These are phyloP conservation scores for Epithele typhae DNA, from an alignment of 768 basidiomycete genomes.

Conservation along the genomic window DNA sequence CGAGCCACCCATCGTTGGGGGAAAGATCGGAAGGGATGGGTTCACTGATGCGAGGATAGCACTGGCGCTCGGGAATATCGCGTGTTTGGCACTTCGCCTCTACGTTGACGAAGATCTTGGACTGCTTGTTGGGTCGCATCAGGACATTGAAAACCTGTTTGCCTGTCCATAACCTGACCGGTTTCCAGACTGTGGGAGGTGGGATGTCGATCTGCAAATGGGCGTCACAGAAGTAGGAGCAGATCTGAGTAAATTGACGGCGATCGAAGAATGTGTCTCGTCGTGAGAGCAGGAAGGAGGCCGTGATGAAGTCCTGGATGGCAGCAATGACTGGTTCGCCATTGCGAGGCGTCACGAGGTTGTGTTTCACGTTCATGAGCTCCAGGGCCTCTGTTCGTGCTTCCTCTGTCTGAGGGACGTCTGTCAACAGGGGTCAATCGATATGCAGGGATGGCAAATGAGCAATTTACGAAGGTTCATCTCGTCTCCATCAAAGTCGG, in stretches of 20 bases:
- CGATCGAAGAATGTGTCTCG: constrained; percentile 93
- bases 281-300: constrained; percentile 90
- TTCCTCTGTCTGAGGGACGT: constrained; percentile 98
- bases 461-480: constrained; percentile 92
- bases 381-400: constrained; percentile 95
- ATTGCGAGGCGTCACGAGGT: constrained; percentile 95
- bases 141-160: constrained; percentile 98
- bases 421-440: constrained; percentile 34
- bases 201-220: constrained; percentile 92
- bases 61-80: constrained; percentile 62
- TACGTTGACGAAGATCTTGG: constrained; percentile 86
- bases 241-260: constrained; percentile 93
- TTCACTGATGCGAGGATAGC: constrained; percentile 62
- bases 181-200: constrained; percentile 92
- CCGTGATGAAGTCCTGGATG: constrained; percentile 99
- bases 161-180: constrained; percentile 91
- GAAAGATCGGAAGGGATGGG: constrained; percentile 80
- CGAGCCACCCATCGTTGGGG: constrained; percentile 97
- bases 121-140: constrained; percentile 88
- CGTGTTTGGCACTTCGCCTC: constrained; percentile 94
- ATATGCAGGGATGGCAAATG: not conserved
- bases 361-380: constrained; percentile 95
- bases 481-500: constrained; percentile 99
- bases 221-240: constrained; percentile 91
- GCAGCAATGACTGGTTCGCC: constrained; percentile 99